These are phyloP conservation scores for Boletus eberwhitei DNA, from an alignment of 768 basidiomycete genomes.

Conservation along the genomic window DNA sequence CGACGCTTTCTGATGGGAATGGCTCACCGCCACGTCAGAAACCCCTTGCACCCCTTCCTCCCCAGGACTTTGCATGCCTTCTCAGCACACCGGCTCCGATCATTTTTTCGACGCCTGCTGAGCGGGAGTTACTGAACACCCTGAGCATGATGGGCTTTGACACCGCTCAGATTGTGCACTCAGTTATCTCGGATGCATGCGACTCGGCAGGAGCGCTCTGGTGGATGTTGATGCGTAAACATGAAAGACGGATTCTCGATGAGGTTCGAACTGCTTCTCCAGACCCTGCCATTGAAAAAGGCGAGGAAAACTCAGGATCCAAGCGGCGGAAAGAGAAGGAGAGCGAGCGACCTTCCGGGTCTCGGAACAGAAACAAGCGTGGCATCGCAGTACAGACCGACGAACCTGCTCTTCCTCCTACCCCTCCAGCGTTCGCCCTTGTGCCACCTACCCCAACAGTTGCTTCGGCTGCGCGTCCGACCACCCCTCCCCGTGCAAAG, in stretches of 20 bases:
- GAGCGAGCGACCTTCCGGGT: constrained; percentile 16
- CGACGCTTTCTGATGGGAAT: constrained; percentile 67
- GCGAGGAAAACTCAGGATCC: constrained; percentile 19
- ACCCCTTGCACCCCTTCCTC: constrained; percentile 34
- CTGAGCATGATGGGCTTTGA: constrained; percentile 83
- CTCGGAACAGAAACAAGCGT: constrained; percentile 26
- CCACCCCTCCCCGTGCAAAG: constrained; percentile 48
- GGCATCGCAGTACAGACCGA: constrained; percentile 45
- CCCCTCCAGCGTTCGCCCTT: constrained; percentile 61
- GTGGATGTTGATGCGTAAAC: constrained; percentile 92
- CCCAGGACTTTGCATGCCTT: constrained; percentile 59
- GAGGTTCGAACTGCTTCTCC: constrained; percentile 27
- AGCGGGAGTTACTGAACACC: constrained; percentile 74
- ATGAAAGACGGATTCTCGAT: constrained; percentile 54
- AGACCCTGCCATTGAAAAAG: constrained; percentile 19
- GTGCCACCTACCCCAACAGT: constrained; percentile 77
- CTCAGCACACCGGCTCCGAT: constrained; percentile 67
- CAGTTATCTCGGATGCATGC: constrained; percentile 87
- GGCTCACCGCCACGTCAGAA: constrained; percentile 51
- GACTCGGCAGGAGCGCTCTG: constrained; percentile 88
- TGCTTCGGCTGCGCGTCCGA: constrained; percentile 35
- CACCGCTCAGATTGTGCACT: constrained; percentile 92
- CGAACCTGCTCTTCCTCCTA: constrained; percentile 32
- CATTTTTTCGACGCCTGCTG: constrained; percentile 83
- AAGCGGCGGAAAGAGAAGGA: constrained; percentile 33